A percentile compares a stretch with the other conserved stretches of the same genome.
Evolutionary conservation across 2,329 filamentous ascomycete genomes (phyloP).

Genomic region (Pyrenophora seminiperda): DNA sequence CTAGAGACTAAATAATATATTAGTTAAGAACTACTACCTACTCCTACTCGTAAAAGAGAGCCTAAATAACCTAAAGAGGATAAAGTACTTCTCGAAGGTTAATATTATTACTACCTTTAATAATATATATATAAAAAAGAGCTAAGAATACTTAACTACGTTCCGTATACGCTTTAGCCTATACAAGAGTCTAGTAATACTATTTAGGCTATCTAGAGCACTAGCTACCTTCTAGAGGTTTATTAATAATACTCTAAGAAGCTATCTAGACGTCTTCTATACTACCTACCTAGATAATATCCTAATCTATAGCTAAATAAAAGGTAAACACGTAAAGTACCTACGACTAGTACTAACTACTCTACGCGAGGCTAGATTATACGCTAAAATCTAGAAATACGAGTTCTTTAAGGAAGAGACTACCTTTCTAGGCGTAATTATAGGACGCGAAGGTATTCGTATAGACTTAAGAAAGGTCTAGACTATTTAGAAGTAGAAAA

Average conservation of each 20-base stretch:
- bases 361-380: not conserved
- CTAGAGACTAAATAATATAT: not conserved
- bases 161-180: not conserved
- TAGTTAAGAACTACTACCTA: not conserved
- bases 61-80: not conserved
- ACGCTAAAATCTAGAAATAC: not conserved
- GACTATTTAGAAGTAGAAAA: not conserved
- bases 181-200: not conserved
- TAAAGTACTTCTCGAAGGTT: not conserved
- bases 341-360: not conserved
- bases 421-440: not conserved
- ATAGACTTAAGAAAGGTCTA: not conserved
- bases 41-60: not conserved
- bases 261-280: not conserved
- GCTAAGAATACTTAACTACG: not conserved
- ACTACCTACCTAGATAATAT: not conserved
- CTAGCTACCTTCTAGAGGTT: not conserved
- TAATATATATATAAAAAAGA: not conserved
- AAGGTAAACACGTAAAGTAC: not conserved
- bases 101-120: slow-evolving; percentile 1
- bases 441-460: not conserved
- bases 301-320: not conserved
- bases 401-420: not conserved
- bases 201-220: not conserved
- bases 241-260: not conserved